A percentile compares a stretch with the other conserved stretches of the same genome.
phyloP scores from a whole-genome alignment of 2,329 filamentous ascomycete genomes.

The Aspergillus viridinutans region DNA sequence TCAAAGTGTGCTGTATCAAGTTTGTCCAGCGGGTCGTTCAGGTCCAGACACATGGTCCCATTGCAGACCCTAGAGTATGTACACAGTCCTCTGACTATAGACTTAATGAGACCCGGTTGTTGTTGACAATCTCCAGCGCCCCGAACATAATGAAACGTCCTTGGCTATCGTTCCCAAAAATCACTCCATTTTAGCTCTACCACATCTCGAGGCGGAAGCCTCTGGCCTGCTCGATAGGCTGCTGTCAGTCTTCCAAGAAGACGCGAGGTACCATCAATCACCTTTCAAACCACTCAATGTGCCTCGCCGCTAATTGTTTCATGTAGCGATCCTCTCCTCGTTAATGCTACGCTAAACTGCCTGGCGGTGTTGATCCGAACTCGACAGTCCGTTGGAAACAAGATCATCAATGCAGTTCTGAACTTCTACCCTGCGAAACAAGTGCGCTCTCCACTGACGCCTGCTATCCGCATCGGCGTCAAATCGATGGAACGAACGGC shows the following conservation, averaged over 20 bases:
- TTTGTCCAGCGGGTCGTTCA: constrained; percentile 92
- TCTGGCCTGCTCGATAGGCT: constrained; percentile 86
- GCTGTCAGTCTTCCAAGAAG: constrained; percentile 78
- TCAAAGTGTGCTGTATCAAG: constrained; percentile 94
- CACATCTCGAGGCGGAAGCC: constrained; percentile 86
- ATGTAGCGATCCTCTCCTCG: constrained; percentile 73
- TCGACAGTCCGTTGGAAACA: constrained; percentile 74
- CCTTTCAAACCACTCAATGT: neutral
- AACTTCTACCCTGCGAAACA: constrained; percentile 89
- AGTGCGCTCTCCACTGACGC: constrained; percentile 70
- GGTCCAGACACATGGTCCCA: constrained; percentile 80
- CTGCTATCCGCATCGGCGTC: constrained; percentile 74
- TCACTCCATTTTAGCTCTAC: constrained; percentile 73
- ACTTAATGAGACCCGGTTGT: constrained; percentile 1
- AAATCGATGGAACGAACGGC: constrained; percentile 95
- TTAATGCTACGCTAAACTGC: constrained; percentile 88
- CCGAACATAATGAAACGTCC: constrained; percentile 77
- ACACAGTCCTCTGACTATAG: neutral
- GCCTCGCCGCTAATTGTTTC: constrained; percentile 3
- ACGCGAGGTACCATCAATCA: constrained; percentile 59
- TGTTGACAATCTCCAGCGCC: constrained; percentile 47
- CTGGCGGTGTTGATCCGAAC: constrained; percentile 77
- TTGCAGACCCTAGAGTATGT: constrained; percentile 76
- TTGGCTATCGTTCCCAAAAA: constrained; percentile 78
- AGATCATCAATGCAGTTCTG: constrained; percentile 78